A percentile compares a stretch with the other conserved stretches of the same genome.
Conservation (phyloP, 495 filamentous ascomycete species). For the Apiosordaria backusii region DNA sequence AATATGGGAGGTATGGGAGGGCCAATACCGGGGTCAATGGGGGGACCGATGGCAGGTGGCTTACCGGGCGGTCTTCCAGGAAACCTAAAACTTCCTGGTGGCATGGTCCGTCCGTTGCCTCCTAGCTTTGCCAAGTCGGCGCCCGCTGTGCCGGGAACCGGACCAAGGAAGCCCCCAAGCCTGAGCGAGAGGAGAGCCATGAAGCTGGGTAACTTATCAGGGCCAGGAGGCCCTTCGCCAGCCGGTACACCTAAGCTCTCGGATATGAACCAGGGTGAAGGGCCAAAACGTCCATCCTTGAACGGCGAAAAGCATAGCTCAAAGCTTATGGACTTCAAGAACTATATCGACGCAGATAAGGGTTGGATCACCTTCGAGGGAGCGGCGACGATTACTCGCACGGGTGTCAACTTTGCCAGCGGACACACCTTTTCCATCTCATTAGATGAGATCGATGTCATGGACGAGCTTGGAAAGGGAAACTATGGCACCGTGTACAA, state of each 20-base stretch:
- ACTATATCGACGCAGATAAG: slow-evolving; percentile 86
- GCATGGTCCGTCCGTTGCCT: slow-evolving; percentile 38
- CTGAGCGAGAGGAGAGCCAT: slow-evolving; percentile 40
- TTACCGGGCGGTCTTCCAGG: slow-evolving; percentile 36
- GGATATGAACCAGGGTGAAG: slow-evolving; percentile 26
- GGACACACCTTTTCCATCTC: slow-evolving; percentile 92
- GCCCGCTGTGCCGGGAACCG: slow-evolving; percentile 37
- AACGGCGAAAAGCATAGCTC: slow-evolving; percentile 51
- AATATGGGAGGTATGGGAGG: slow-evolving; percentile 15
- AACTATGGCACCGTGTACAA: slow-evolving; percentile 99
- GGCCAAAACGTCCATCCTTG: slow-evolving; percentile 22
- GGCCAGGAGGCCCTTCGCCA: slow-evolving; percentile 25
- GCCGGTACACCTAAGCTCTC: slow-evolving; percentile 31
- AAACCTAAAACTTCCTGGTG: slow-evolving; percentile 41
- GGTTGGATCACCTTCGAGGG: slow-evolving; percentile 91
- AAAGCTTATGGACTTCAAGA: slow-evolving; percentile 83
- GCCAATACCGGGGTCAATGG: slow-evolving; percentile 7
- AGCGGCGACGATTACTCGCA: slow-evolving; percentile 81
- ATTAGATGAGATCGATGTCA: slow-evolving; percentile 87
- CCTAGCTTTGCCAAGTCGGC: slow-evolving; percentile 48
- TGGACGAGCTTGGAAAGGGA: slow-evolving; percentile 95
- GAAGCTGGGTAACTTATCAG: slow-evolving; percentile 41
- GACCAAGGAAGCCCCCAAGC: slow-evolving; percentile 27
- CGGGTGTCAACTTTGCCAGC: slow-evolving; percentile 86
- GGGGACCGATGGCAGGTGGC: background rate